These are phyloP conservation scores for Syzygium syzygioides DNA, from an alignment of 441 rosid genomes.

Conservation along the genomic window DNA sequence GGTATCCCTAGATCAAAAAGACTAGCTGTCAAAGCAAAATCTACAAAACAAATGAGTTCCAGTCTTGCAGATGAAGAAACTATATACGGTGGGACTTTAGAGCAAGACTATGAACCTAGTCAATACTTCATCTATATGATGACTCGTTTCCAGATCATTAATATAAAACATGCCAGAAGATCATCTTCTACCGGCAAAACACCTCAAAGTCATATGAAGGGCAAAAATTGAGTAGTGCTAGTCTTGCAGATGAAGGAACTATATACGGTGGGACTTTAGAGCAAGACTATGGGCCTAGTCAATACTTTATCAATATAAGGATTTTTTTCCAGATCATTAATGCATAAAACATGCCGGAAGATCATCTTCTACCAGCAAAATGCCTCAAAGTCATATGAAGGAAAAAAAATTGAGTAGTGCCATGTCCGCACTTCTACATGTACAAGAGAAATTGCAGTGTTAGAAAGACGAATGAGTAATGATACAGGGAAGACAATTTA, in stretches of 20 bases:
- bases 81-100: not conserved
- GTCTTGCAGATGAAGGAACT: not conserved
- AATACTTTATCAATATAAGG: not conserved
- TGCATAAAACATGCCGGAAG: not conserved
- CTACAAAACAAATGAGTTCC: not conserved
- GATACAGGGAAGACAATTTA: conserved; percentile 10
- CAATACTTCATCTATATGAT: not conserved
- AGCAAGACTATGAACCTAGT: not conserved
- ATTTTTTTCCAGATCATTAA: not conserved
- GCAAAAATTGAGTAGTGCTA: not conserved
- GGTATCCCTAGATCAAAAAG: not conserved
- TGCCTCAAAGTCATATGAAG: not conserved
- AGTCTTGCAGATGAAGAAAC: not conserved
- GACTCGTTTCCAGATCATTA: not conserved
- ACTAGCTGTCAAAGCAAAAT: not conserved
- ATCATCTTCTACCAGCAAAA: not conserved
- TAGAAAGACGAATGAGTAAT: not conserved
- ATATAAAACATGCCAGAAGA: not conserved
- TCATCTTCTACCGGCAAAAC: not conserved
- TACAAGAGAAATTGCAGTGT: not conserved
- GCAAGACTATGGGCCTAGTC: not conserved
- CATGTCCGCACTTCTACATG: not conserved
- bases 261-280: not conserved
- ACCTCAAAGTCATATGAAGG: not conserved
- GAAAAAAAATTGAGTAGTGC: not conserved